Evolutionary conservation across 192 early-diverging fungal genomes (phyloP), one percentile per base, ranked within the genome.

Genomic region (Rhizoclosmatium sp.): DNA sequence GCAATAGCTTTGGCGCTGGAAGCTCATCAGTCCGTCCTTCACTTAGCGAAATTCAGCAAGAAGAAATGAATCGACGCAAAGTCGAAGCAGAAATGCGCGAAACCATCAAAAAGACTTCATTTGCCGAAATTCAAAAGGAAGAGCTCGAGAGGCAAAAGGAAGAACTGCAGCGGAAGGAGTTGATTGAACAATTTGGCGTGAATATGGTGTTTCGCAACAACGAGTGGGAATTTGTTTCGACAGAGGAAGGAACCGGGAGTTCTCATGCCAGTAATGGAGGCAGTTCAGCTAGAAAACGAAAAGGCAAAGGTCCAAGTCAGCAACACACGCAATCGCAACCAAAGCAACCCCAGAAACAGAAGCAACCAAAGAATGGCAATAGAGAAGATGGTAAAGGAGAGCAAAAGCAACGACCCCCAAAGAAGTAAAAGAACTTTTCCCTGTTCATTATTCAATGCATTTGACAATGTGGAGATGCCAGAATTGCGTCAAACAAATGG

Each of bases 81-180:
- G 40, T 14, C 45, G 70, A 69, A 56, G 10, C 47, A 23, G 23
- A 54, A 19, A 9, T 76, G 2, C 61, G 75, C 16, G 75, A 76
- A 67, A 67, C 21, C 49, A 76, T 76, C 45, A 68, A 71, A 59
- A 60, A 56, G 14, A 48, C 77, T 2, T 78, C 78, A 12, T 80
- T 87, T 45, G 76, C 75, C 21, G 61, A 73, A 42, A 87, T 87
- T 59, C 86, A 87, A 58, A 47, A 54, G 10, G 75, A 87, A 66
- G 82, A 87, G 70, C 23, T 54, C 56, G 49, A 68, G 23, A 84
- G 84, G 44, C 82, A 82, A 45, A 45, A 58, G 14, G 72, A 84
- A 66, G 80, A 86, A 65, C 40, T 54, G 65, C 84, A 84, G 21
- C 77, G 80, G 64, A 65, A 68, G 60, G 82, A 79, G 44, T 42